Conservation (phyloP, 1,284 basidiomycete genomes). For the Sphagnurus paluster region DNA sequence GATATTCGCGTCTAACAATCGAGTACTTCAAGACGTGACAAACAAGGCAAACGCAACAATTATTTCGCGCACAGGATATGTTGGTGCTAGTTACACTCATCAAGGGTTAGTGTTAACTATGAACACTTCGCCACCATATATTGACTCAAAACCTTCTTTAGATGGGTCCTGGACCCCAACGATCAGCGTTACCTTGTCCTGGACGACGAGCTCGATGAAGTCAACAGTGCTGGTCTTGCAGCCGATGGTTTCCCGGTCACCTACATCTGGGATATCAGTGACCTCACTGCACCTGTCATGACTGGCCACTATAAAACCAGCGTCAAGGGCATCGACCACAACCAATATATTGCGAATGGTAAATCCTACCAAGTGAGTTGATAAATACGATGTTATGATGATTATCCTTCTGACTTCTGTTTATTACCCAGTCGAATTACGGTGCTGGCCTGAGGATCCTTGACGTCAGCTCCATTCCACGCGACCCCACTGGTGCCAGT, state of each 20-base stretch:
- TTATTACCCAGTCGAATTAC: slow-evolving; percentile 31
- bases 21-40: slow-evolving; percentile 17
- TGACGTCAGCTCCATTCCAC: slow-evolving; percentile 23
- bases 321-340: slow-evolving; percentile 27
- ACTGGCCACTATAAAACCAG: slow-evolving; percentile 25
- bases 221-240: slow-evolving; percentile 20
- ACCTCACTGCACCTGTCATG: slow-evolving; percentile 22
- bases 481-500: slow-evolving; percentile 20
- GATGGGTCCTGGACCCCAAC: slow-evolving; percentile 9
- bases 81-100: slow-evolving; percentile 25
- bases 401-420: too few species aligned
- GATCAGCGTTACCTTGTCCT: slow-evolving; percentile 25
- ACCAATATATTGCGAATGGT: slow-evolving; percentile 27
- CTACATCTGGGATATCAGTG: slow-evolving; percentile 31
- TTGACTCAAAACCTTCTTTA: background rate
- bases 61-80: slow-evolving; percentile 23
- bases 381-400: too few species aligned
- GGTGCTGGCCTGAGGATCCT: slow-evolving; percentile 28
- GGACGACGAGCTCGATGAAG: slow-evolving; percentile 31
- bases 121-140: background rate
- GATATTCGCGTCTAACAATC: background rate
- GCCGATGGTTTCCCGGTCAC: slow-evolving; percentile 25
- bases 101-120: slow-evolving; percentile 20
- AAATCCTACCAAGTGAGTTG: too few species aligned
- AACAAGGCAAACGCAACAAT: slow-evolving; percentile 22